Evolutionary conservation across 805 yeast species (phyloP).

Genomic region (Hermanozyma aechmeae): DNA sequence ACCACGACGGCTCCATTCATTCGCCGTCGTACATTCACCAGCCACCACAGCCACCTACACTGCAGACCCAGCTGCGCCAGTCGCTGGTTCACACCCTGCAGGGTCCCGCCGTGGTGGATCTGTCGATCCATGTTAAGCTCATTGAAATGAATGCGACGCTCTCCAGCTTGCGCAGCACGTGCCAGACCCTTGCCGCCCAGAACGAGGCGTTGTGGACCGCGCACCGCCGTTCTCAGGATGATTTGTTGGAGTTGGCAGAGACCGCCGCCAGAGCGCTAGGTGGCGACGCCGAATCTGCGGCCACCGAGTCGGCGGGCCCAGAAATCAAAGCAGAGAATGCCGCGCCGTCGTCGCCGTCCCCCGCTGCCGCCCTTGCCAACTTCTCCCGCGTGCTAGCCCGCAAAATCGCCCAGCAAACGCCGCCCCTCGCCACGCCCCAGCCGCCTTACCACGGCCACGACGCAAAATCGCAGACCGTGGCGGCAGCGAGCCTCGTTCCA

Average conservation of each 20-base stretch:
- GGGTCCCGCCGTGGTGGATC: slow-evolving; percentile 7
- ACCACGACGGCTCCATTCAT: slow-evolving; percentile 2
- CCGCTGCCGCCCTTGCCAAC: background rate
- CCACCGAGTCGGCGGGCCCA: slow-evolving; percentile 4
- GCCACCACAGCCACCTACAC: slow-evolving; percentile 5
- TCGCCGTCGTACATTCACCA: slow-evolving; percentile 3
- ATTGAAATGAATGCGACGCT: slow-evolving; percentile 31
- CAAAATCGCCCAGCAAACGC: background rate
- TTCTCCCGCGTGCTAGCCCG: background rate
- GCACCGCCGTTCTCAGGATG: slow-evolving; percentile 40
- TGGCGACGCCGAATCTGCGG: slow-evolving; percentile 19
- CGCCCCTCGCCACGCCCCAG: background rate
- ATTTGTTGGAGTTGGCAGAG: slow-evolving; percentile 44
- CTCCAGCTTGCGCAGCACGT: slow-evolving; percentile 31
- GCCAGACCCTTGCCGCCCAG: slow-evolving; percentile 31
- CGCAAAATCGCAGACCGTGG: slow-evolving; percentile 7
- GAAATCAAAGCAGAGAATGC: slow-evolving; percentile 4
- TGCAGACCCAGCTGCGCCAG: slow-evolving; percentile 11
- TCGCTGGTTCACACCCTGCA: slow-evolving; percentile 8
- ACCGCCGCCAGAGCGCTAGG: slow-evolving; percentile 11
- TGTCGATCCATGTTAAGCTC: slow-evolving; percentile 14
- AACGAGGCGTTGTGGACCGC: slow-evolving; percentile 43
- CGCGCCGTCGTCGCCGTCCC: slow-evolving; percentile 1
- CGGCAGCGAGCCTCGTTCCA: slow-evolving; percentile 1
- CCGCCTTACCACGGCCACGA: slow-evolving; percentile 4